Evolutionary conservation across 2,329 filamentous ascomycete species (phyloP), one percentile per base, ranked within the genome.

Genomic region (Ceratocystis diversiconidia): DNA sequence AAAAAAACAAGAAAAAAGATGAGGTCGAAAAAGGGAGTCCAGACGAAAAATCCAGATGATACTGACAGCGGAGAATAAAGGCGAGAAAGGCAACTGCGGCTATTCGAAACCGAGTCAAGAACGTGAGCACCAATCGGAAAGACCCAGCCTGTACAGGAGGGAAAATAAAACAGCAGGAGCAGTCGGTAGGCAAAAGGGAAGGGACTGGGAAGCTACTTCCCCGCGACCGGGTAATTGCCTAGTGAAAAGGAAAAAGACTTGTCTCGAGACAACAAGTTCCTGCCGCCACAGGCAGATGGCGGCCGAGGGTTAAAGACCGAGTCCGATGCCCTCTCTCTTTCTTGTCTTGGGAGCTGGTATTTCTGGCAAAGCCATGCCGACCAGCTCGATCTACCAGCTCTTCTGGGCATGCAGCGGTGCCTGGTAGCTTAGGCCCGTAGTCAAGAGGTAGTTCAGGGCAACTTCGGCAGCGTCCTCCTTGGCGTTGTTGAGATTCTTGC

Each of bases 401-500:
- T 57, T 25, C 28, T 19, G 52, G 12, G 25, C 7, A 57, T 57
- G 52, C 12, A 15, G 22, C 52, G 52, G 52, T 28, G 52, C 52
- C 52, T 57, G 52, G 52, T 57, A 57, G 52, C 25, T n/a, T 12
- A 28, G 8, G 48, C 41, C 28, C 10, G 46, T 30, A 15, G 52
- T 32, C 28, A 44, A 60, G 15, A 89, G 74, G 75, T 80, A 82
- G 72, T 79, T 82, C 68, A 88, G 75, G 30, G 90, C 90, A 68
- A 88, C 82, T 76, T 96, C 90, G 69, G 91, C 90, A n/a, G 90
- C 91, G 73, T 96, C 91, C 75, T 96, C 91, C 76, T 85, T 87
- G 67, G 90, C 90, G 72, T 95, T 95, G 79, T 92, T 85, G 74
- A 92, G 80, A 73, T 90, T 90, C 73, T 90, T 85, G 68, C 90